Base-by-base conservation (phyloP, 2,329 filamentous ascomycete species). In the Arachnomyces sp. region DNA sequence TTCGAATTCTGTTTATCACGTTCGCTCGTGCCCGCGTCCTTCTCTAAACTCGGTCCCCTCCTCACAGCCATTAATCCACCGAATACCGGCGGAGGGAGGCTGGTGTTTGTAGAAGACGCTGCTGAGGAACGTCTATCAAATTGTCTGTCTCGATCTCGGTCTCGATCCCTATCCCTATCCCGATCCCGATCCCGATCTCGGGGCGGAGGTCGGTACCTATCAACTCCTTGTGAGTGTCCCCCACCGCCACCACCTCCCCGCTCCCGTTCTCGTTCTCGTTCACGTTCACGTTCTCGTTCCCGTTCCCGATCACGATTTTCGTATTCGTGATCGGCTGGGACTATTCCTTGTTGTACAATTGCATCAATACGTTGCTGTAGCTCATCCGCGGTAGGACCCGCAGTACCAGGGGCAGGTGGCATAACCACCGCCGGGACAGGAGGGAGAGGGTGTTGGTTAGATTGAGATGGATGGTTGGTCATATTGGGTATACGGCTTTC, bases 161-260 rank as follows among this genome's bases (percentile, higher is more conserved):
- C 39, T 33, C 39, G 18, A 14, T 43, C 18, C 21, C 44, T 47
- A 18, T 42, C 43, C 39, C 38, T 36, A 42, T 39, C 34, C 29
- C 8, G 40, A 7, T 54, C 52, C 30, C 43, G 34, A 25, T 53
- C 47, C 34, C 49, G 34, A n/a, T 52, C 48, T 7, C 42, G 21
- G 12, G 42, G 38, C 18, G 36, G n/a, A n/a, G n/a, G n/a, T n/a
- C n/a, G n/a, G n/a, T n/a, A n/a, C n/a, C n/a, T n/a, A n/a, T n/a
- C n/a, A n/a, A n/a, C n/a, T n/a, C n/a, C n/a, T n/a, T n/a, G n/a
- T n/a, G n/a, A n/a, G n/a, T n/a, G n/a, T n/a, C n/a, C n/a, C 40
- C 43, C 47, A 39, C 50, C 46, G 6, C 43, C 40, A 31, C 31
- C 30, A 16, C 18, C 28, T 12, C n/a, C n/a, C 16, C 14, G 36